Base-by-base conservation (phyloP, 2,329 filamentous ascomycete species). In the Colletotrichum phormii region DNA sequence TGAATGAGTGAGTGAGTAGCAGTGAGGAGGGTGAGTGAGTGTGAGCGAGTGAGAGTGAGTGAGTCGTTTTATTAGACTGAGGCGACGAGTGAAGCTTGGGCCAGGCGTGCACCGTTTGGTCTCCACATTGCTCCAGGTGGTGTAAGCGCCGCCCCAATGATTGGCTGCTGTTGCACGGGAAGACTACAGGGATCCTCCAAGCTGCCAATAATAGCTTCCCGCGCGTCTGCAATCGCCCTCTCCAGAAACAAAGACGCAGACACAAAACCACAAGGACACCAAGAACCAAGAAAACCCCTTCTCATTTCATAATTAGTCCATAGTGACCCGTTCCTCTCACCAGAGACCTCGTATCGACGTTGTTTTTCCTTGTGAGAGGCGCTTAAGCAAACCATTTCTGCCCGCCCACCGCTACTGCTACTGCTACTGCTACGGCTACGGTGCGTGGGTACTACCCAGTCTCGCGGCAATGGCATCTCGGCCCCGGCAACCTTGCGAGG, bases 121-220 rank as follows among this genome's bases (percentile, higher is more conserved):
- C 22, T n/a, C 63, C 64, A 60, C 58, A 42, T 51, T 67, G 71
- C 61, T 31, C 60, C 57, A 64, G 68, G 67, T 72, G 61, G 58
- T 61, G 37, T 72, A 66, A 74, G 74, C 72, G 74, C 74, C 64
- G 64, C 46, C 18, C 5, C 12, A 57, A 37, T 61, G 58, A 74
- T 75, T 75, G 74, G 74, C 67, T 49, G 53, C 6, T 51, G 62
- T 62, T 12, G 22, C 9, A 63, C 55, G 29, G 57, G 24, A 71
- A 31, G 33, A 22, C 26, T n/a, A 46, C 74, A 67, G 59, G 67
- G 64, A 60, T n/a, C 26, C 31, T 51, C 53, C 15, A 5, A 24
- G 22, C 69, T 65, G 66, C 74, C 74, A 75, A 74, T 74, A 49
- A 71, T 74, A 73, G 57, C 64, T 68, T 73, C 64, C 68, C 74